A percentile compares a stretch with the other conserved stretches of the same genome.
phyloP scores from a whole-genome alignment of 208 protist species.

The Lotmaria passim region DNA sequence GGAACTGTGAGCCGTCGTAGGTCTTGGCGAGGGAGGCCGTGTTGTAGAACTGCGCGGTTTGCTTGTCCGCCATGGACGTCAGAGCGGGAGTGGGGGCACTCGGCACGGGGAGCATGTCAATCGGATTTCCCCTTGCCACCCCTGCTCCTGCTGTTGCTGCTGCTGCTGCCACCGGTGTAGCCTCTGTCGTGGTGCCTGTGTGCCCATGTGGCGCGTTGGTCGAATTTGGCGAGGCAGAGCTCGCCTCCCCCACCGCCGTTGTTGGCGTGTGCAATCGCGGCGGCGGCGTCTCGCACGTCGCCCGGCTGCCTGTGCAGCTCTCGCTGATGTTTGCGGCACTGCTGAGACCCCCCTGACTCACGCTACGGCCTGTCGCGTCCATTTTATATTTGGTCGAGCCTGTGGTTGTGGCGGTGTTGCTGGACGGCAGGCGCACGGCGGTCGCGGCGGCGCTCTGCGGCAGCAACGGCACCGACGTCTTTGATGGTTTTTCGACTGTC shows the following conservation, averaged over 20 bases:
- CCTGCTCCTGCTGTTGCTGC: no score
- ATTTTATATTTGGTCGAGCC: background rate
- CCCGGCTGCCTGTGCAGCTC: background rate
- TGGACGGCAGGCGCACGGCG: background rate
- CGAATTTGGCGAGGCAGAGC: background rate
- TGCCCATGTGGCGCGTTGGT: background rate
- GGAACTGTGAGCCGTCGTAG: conserved; percentile 38
- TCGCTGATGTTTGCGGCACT: conserved; percentile 5
- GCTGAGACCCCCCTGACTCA: conserved; percentile 3
- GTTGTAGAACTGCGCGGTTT: conserved; percentile 29
- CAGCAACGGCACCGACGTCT: background rate
- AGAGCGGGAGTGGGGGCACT: background rate
- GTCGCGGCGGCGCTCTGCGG: background rate
- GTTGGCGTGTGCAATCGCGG: background rate
- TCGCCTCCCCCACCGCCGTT: background rate
- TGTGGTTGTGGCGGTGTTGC: background rate
- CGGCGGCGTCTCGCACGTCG: background rate
- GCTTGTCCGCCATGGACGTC: background rate
- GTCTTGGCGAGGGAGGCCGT: conserved; percentile 35
- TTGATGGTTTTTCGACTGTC: background rate
- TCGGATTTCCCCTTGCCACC: no score
- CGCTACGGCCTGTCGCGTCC: background rate
- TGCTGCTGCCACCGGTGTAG: background rate
- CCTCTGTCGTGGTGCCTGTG: background rate
- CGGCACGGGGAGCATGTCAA: background rate